Evolutionary conservation across 2,329 filamentous ascomycete genomes (phyloP), one percentile per base, ranked within the genome.

Genomic region (Xylariaceae sp.): DNA sequence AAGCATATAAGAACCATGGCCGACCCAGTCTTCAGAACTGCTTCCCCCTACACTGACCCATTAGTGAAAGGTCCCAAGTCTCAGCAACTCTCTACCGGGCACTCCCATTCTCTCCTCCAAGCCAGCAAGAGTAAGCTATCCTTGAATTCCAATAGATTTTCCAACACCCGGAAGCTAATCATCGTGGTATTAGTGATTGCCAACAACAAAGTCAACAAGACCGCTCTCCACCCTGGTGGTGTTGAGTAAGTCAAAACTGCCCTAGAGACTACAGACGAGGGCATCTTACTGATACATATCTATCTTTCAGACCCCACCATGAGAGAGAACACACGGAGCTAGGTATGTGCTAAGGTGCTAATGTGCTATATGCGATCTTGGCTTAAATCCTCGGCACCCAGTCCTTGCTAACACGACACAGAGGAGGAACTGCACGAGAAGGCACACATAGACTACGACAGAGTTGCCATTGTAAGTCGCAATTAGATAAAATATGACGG

Each of bases 371-470:
- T 14, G 43, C 23, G 26, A 37, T 42, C 16, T 20, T 29, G 57
- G 32, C 47, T 46, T 29, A 49, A 48, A 32, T 20, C 43, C 9
- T 19, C 49, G 51, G 40, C 16, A 21, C 47, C 23, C 26, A n/a
- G 16, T 14, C 26, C 32, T 48, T 26, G 44, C 41, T 65, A 61
- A 62, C 55, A 60, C 57, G 53, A 50, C 64, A 16, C 20, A 79
- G 83, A 99, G 80, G 92, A 98, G 80, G 91, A 96, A 76, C 89
- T 99, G 60, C 93, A 98, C 78, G 91, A 97, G 78, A 92, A 89
- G 73, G 95, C 95, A 67, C 93, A 99, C 84, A 99, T 99, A 73
- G 95, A 99, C 84, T 99, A 98, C 76, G 90, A 98, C 79, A 90
- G 92, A 73, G 95, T 99, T 71, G 91, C 95, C 63, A 99, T 99